These are phyloP conservation scores for Suillus decipiens DNA, from an alignment of 768 basidiomycete species.

Conservation along the genomic window DNA sequence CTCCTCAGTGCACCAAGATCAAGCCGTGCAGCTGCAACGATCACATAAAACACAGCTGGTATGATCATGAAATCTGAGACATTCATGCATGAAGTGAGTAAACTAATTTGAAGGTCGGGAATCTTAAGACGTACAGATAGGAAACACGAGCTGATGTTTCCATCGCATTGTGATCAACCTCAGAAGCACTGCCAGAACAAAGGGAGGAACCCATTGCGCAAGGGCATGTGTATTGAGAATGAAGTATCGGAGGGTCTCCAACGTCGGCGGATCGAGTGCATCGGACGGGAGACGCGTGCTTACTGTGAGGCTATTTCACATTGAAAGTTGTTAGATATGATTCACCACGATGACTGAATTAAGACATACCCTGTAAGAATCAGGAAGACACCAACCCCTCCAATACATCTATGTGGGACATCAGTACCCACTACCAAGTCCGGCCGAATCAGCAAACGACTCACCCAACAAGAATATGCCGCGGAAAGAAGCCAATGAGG, in stretches of 20 bases:
- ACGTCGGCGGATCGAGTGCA: conserved; percentile 62
- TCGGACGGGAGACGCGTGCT: conserved; percentile 81
- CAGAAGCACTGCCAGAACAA: conserved; percentile 73
- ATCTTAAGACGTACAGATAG: conserved; percentile 59
- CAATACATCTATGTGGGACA: conserved; percentile 63
- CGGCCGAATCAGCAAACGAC: conserved; percentile 23
- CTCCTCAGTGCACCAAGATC: conserved; percentile 60
- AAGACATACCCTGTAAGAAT: conserved; percentile 79
- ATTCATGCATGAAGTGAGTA: neutral
- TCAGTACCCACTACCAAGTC: conserved; percentile 1
- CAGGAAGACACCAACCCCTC: conserved; percentile 94
- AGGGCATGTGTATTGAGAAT: conserved; percentile 65
- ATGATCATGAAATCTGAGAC: conserved; percentile 75
- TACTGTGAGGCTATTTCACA: conserved; percentile 66
- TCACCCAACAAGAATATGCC: conserved; percentile 94
- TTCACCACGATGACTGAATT: neutral
- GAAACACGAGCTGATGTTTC: conserved; percentile 91
- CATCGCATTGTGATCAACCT: conserved; percentile 77
- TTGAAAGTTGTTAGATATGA: neutral
- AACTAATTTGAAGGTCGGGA: conserved; percentile 20
- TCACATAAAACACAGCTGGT: conserved; percentile 80
- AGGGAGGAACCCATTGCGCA: conserved; percentile 76
- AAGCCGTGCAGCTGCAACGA: conserved; percentile 64
- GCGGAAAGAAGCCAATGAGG: conserved; percentile 92
- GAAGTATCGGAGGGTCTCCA: conserved; percentile 66